Evolutionary conservation across 495 filamentous ascomycete genomes (phyloP).

Genomic region (Trichodelitschia bisporula): DNA sequence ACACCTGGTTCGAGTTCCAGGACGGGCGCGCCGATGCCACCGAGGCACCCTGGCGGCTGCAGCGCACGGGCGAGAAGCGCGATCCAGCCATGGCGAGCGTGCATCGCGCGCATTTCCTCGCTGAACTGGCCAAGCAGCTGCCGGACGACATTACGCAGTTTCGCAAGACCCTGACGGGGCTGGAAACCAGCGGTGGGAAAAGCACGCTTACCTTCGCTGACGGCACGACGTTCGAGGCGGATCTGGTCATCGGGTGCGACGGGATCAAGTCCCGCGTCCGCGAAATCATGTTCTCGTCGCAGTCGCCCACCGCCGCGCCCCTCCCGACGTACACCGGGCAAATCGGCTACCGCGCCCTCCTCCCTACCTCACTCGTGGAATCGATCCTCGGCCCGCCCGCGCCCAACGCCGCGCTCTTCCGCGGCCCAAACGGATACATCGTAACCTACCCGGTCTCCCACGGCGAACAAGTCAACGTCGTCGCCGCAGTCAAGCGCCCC

Average conservation of each 20-base stretch:
- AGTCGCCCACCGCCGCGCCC: not conserved
- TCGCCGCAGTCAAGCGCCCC: too few relatives aligned
- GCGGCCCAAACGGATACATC: too few relatives aligned
- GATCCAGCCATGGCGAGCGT: not conserved
- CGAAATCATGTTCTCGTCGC: not conserved
- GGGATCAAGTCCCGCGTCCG: slow-evolving; percentile 1
- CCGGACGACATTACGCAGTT: not conserved
- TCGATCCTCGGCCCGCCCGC: too few relatives aligned
- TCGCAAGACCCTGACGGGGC: not conserved
- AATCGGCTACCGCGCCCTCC: not conserved
- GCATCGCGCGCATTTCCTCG: not conserved
- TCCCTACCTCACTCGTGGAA: too few relatives aligned
- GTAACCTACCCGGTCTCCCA: too few relatives aligned
- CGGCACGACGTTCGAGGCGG: slow-evolving; percentile 1
- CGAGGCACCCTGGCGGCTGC: not conserved
- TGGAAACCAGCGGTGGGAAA: not conserved
- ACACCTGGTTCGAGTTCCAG: not conserved
- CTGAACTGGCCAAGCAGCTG: not conserved
- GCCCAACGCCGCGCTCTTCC: too few relatives aligned
- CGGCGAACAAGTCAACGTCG: too few relatives aligned
- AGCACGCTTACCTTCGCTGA: slow-evolving; percentile 1
- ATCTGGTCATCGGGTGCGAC: slow-evolving; percentile 2
- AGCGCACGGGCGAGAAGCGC: not conserved
- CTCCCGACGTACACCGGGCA: not conserved
- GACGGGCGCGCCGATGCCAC: too few relatives aligned